phyloP scores from a whole-genome alignment of 331 rosid genomes.

The Phaseolus coccineus region DNA sequence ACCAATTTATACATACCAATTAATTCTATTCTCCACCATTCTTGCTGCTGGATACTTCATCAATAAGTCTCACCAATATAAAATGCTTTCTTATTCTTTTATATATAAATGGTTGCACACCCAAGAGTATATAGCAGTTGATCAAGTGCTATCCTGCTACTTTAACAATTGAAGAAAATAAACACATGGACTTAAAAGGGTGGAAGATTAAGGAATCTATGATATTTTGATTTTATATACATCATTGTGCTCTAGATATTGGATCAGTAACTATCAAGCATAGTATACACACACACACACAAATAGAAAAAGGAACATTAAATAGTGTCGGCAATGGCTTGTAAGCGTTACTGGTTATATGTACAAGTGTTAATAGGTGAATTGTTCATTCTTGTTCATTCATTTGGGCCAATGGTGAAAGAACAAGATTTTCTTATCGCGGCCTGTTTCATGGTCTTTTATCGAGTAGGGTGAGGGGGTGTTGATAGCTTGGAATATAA shows the following conservation, averaged over 20 bases:
- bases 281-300: not conserved
- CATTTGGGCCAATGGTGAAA: constrained; percentile 48
- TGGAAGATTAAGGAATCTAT: constrained; percentile 24
- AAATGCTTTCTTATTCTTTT: not conserved
- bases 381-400: constrained; percentile 13
- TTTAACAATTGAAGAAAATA: constrained; percentile 23
- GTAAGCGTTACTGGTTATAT: constrained; percentile 5
- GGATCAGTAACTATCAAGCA: constrained; percentile 42
- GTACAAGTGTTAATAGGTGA: constrained; percentile 15
- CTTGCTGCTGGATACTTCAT: not conserved
- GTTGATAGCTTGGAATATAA: constrained; percentile 50
- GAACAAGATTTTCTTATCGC: constrained; percentile 12
- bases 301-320: not conserved
- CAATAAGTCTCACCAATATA: not conserved
- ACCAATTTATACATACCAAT: not conserved
- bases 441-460: constrained; percentile 23
- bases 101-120: not conserved
- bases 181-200: constrained; percentile 19
- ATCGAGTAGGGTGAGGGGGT: constrained; percentile 20
- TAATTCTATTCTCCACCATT: not conserved
- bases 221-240: constrained; percentile 20
- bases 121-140: constrained; percentile 11
- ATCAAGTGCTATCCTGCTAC: constrained; percentile 26
- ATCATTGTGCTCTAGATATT: constrained; percentile 30
- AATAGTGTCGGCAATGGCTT: constrained; percentile 41